phyloP scores from a whole-genome alignment of 202 grass and related monocot genomes.

The Eragrostis tef region DNA sequence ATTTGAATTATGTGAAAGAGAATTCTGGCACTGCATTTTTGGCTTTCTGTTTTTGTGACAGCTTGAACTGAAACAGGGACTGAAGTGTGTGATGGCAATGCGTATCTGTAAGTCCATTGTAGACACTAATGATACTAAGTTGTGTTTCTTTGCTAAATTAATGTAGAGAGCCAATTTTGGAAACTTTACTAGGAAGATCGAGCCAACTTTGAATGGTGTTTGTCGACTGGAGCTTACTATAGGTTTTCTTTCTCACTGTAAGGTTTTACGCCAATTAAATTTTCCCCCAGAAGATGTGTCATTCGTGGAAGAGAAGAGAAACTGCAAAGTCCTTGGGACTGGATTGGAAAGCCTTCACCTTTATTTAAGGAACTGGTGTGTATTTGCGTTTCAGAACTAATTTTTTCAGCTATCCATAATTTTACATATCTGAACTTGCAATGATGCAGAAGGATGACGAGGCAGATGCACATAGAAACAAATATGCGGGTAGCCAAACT shows the following conservation, averaged over 20 bases:
- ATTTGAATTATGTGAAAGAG: conserved; percentile 26
- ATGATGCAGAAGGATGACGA: conserved; percentile 81
- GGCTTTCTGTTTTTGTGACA: conserved; percentile 38
- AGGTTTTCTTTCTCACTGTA: conserved; percentile 28
- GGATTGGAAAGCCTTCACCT: conserved; percentile 75
- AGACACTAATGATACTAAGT: not conserved
- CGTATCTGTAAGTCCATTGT: conserved; percentile 59
- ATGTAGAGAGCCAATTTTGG: conserved; percentile 89
- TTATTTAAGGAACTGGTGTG: conserved; percentile 89
- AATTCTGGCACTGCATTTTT: conserved; percentile 2
- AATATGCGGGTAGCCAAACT: conserved; percentile 91
- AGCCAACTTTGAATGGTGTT: conserved; percentile 19
- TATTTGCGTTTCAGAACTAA: conserved; percentile 26
- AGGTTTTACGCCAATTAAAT: conserved; percentile 85
- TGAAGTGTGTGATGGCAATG: conserved; percentile 88
- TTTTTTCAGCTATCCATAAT: conserved; percentile 32
- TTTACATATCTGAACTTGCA: conserved; percentile 34
- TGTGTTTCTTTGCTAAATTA: conserved; percentile 43
- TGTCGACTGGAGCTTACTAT: conserved; percentile 7
- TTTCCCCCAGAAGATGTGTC: conserved; percentile 65
- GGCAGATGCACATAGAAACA: conserved; percentile 60
- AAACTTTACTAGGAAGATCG: conserved; percentile 86
- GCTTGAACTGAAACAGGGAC: conserved; percentile 97
- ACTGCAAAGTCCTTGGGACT: conserved; percentile 69
- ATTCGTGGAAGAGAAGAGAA: conserved; percentile 71